Conservation (phyloP, 345 rosid species). For the Salix viminalis region DNA sequence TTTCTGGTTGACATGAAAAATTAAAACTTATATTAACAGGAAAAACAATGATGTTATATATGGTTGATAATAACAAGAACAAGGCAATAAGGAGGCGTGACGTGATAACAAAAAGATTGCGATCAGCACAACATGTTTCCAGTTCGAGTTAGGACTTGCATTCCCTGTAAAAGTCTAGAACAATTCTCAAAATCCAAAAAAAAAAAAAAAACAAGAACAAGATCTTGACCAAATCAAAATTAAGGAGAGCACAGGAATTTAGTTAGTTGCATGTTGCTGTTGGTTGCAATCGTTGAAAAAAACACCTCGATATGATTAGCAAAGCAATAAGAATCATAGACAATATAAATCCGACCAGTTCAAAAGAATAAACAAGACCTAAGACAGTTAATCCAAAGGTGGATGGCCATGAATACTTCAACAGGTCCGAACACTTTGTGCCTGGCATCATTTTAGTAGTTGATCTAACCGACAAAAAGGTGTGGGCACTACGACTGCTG, state of each 20-base stretch:
- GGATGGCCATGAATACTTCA: neutral
- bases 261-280: neutral
- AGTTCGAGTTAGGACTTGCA: no score
- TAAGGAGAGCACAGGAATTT: neutral
- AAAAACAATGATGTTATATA: neutral
- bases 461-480: conserved; percentile 22
- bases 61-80: neutral
- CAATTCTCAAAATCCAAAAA: no score
- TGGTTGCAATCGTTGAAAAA: neutral
- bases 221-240: neutral
- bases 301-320: no score
- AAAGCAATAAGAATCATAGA: no score
- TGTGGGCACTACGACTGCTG: neutral
- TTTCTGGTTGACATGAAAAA: neutral
- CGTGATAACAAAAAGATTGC: no score
- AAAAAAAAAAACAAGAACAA: neutral
- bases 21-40: neutral
- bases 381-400: neutral
- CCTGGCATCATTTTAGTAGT: neutral
- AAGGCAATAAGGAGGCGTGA: rapidly evolving
- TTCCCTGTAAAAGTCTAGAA: rapidly evolving
- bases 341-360: no score
- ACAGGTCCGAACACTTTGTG: neutral
- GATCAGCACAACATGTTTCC: no score
- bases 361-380: no score